phyloP scores from a whole-genome alignment of 1,284 basidiomycete species.

The Ganoderma leucocontextum region DNA sequence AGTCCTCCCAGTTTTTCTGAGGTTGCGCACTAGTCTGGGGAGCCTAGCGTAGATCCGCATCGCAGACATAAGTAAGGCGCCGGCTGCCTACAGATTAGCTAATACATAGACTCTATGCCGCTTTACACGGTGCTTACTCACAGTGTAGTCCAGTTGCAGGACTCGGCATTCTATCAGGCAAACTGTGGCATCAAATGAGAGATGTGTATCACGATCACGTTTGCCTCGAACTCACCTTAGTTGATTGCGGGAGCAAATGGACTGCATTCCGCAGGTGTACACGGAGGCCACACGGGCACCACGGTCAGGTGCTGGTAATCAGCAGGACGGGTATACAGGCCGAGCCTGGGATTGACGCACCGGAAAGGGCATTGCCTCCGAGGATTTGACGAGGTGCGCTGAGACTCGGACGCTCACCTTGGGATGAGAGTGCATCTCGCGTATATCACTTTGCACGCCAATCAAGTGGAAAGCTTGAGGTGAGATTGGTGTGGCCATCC shows the following conservation, averaged over 20 bases:
- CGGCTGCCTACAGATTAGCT: neutral
- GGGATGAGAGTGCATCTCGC: neutral
- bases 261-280: neutral
- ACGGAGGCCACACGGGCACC: neutral
- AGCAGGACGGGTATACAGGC: neutral
- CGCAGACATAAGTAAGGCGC: neutral
- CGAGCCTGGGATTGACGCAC: constrained; percentile 7
- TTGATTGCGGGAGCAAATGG: neutral
- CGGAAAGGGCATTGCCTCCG: constrained; percentile 8
- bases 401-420: neutral
- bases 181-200: neutral
- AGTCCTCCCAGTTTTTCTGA: neutral
- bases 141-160: neutral
- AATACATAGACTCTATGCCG: neutral
- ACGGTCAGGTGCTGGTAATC: neutral
- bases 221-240: neutral
- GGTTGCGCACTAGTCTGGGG: neutral
- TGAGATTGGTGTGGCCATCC: constrained; percentile 7
- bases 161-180: neutral
- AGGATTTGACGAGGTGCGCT: constrained; percentile 10
- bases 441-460: constrained; percentile 2
- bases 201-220: neutral
- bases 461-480: neutral
- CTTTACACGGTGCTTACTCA: neutral
- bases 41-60: neutral